Evolutionary conservation across 169 alveolate species (phyloP), one percentile per base, ranked within the genome.

Genomic region (Eimeria zaria): DNA sequence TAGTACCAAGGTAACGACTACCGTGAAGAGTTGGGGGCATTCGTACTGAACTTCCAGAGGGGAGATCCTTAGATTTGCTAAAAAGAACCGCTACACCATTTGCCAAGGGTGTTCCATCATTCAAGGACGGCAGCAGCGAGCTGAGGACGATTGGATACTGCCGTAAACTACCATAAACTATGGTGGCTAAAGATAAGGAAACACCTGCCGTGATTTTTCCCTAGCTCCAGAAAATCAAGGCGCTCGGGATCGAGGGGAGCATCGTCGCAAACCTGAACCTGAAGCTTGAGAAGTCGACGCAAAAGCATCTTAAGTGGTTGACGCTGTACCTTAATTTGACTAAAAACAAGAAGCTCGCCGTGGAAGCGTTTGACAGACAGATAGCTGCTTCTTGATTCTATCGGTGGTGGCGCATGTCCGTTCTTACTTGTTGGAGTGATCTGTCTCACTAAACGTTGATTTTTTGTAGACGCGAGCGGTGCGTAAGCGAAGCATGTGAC

Each of bases 201-300:
- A 96, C 97, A 97, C 91, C 95, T 91, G 88, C 62, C 95, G 73
- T 87, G 97, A 96, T 98, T 92, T 98, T 98, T 97, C 94, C 98
- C 97, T 99, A 98, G 97, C 98, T 99, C 98, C 98, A 98, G 99
- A 98, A 98, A 97, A 96, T 99, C 97, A 97, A 98, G 99, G 97
- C 98, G 98, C 98, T 98, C 99, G 99, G 98, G 97, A 98, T 99
- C 97, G 99, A 99, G 99, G 99, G 99, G 99, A 98, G 99, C 98
- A 98, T 99, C 99, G 99, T 98, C 99, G 99, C 99, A 98, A 98
- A 99, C 98, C 99, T 98, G 99, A 98, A 99, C 98, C 99, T 98
- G 98, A 98, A 97, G n/a, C n/a, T n/a, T n/a, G n/a, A 98, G 99
- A 99, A 98, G 98, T 98, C 97, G 99, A 97, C 99, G 99, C 99